Percentiles rank a stretch among this genome's conserved stretches.
Evolutionary conservation across 2,329 filamentous ascomycete genomes (phyloP).

Genomic region (Nemania diffusa): DNA sequence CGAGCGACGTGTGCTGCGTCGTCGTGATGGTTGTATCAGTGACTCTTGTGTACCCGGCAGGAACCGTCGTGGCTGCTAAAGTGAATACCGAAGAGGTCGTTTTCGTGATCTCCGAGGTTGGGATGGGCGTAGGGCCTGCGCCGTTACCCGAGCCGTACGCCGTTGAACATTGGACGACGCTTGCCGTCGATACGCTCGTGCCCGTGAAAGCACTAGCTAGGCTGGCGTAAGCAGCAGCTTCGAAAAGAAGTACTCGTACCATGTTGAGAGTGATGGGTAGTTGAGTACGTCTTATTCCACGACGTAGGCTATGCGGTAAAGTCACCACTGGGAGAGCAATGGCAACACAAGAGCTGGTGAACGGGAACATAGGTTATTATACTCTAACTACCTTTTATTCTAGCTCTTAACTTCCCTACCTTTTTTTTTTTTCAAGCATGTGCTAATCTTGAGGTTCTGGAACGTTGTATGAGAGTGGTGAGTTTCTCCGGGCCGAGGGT

Average conservation of each 20-base stretch:
- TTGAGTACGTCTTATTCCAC: neutral
- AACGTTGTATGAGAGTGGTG: constrained; percentile 2
- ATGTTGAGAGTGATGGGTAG: constrained; percentile 17
- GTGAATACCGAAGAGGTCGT: constrained; percentile 26
- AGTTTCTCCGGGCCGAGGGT: constrained; percentile 1
- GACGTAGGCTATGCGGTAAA: neutral
- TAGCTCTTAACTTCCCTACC: neutral
- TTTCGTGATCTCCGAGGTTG: constrained; percentile 29
- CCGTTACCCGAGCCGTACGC: constrained; percentile 35
- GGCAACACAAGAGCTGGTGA: neutral
- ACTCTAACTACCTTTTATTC: neutral
- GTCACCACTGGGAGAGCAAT: constrained; percentile 4
- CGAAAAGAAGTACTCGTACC: constrained; percentile 32
- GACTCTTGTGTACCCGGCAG: constrained; percentile 27
- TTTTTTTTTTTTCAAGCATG: neutral
- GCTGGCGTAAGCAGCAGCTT: constrained; percentile 26
- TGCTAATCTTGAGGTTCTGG: neutral
- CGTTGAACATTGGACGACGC: constrained; percentile 34
- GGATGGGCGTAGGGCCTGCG: constrained; percentile 35
- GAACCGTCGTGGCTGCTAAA: constrained; percentile 28
- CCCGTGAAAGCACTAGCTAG: constrained; percentile 35
- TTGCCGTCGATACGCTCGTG: constrained; percentile 34
- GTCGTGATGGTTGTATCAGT: constrained; percentile 33
- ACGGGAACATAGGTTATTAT: constrained; percentile 6
- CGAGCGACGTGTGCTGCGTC: constrained; percentile 30